Conservation (phyloP, 331 rosid species). For the Rosa hybrid region DNA sequence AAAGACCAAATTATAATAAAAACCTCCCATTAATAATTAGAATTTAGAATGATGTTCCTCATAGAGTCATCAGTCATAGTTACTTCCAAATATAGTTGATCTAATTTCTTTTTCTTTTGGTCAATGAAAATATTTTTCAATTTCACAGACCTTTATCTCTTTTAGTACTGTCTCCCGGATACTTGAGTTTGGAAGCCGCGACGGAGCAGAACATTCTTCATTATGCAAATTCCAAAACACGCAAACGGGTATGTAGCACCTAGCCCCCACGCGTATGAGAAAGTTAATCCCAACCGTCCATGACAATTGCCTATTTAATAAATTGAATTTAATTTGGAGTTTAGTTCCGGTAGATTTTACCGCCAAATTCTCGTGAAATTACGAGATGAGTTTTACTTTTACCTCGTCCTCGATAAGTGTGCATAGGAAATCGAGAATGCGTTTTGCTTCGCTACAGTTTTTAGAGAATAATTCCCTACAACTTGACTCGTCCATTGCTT, state of each 20-base stretch:
- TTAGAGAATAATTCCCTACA: too few species aligned
- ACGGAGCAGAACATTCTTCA: neutral
- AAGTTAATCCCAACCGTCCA: constrained; percentile 1
- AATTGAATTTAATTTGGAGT: constrained; percentile 1
- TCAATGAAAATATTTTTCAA: neutral
- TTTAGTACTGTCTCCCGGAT: neutral
- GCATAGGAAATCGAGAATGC: neutral
- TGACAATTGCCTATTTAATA: neutral
- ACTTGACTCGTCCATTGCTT: too few species aligned
- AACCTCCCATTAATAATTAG: neutral
- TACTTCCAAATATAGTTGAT: neutral
- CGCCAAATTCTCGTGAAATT: neutral
- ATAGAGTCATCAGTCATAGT: neutral
- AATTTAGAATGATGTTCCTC: neutral
- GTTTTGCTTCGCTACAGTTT: neutral
- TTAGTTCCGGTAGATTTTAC: constrained; percentile 10
- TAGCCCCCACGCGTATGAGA: constrained; percentile 22
- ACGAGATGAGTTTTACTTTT: neutral
- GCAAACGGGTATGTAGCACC: neutral
- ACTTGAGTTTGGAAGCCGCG: neutral
- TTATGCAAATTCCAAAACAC: neutral
- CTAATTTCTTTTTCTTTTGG: neutral
- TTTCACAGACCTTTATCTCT: neutral
- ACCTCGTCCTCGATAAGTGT: neutral
- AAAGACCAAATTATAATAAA: neutral